Evolutionary conservation across 805 yeast species (phyloP).

Genomic region (Candida odintsovae): DNA sequence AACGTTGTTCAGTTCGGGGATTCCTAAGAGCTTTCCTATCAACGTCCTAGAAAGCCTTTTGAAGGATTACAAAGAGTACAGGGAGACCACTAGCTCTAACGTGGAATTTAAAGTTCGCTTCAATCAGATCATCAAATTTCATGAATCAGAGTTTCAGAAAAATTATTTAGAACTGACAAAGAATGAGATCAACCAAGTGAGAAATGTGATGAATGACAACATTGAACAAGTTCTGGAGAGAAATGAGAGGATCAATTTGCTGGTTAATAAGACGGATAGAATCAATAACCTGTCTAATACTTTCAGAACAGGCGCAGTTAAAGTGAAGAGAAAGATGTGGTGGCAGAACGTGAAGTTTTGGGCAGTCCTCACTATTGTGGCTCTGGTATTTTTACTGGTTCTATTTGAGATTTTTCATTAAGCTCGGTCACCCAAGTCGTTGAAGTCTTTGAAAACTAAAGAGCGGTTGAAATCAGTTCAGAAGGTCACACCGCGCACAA

Average conservation of each 20-base stretch:
- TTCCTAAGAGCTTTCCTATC: conserved; percentile 18
- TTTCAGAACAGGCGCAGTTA: conserved; percentile 47
- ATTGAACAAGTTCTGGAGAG: conserved; percentile 52
- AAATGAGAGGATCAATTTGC: conserved; percentile 50
- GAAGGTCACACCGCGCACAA: too few relatives aligned
- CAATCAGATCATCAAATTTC: conserved; percentile 50
- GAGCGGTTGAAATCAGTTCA: too few relatives aligned
- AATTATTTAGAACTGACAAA: conserved; percentile 30
- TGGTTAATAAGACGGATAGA: conserved; percentile 58
- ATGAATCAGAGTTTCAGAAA: conserved; percentile 39
- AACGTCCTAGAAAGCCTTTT: conserved; percentile 26
- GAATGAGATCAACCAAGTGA: conserved; percentile 50
- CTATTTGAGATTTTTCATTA: conserved; percentile 31
- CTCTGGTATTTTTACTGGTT: conserved; percentile 65
- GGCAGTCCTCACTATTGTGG: conserved; percentile 51
- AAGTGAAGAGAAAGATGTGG: conserved; percentile 51
- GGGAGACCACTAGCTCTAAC: conserved; percentile 6
- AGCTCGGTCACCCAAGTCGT: too few relatives aligned
- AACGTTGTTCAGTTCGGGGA: conserved; percentile 14
- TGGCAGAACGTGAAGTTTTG: conserved; percentile 44
- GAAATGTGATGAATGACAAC: conserved; percentile 53
- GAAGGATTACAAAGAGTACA: conserved; percentile 42
- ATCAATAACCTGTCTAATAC: conserved; percentile 47
- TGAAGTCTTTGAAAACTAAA: too few relatives aligned
- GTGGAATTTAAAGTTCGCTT: conserved; percentile 52